These are phyloP conservation scores for Lentithecium fluviatile DNA, from an alignment of 495 filamentous ascomycete species.

Conservation along the genomic window DNA sequence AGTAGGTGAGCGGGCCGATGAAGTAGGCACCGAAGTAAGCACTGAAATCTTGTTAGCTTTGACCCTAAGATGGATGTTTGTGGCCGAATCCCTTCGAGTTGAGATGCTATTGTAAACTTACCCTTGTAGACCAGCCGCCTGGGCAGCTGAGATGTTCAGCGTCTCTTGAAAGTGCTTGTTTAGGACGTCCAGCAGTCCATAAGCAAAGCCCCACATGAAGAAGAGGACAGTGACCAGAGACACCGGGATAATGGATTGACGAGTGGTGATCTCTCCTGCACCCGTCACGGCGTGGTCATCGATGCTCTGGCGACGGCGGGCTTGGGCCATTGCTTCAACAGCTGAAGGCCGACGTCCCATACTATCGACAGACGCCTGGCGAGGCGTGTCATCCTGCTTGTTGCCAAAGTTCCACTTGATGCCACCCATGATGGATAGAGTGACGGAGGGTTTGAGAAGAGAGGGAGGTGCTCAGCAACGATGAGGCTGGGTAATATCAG, in stretches of 20 bases:
- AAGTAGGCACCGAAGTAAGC: conserved; percentile 61
- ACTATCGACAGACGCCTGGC: not conserved
- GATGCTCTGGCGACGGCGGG: conserved; percentile 10
- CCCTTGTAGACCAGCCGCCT: conserved; percentile 49
- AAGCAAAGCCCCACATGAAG: conserved; percentile 50
- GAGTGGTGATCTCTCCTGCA: conserved; percentile 18
- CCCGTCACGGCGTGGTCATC: conserved; percentile 16
- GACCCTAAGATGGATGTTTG: too few species aligned
- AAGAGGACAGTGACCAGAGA: conserved; percentile 14
- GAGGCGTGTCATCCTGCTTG: not conserved
- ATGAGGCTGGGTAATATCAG: not conserved
- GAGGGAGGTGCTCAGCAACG: not conserved
- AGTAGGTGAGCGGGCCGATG: conserved; percentile 62
- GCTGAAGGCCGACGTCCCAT: conserved; percentile 15
- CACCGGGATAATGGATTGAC: conserved; percentile 20
- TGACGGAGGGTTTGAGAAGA: not conserved
- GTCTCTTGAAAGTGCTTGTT: conserved; percentile 55
- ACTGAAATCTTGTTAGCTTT: not conserved
- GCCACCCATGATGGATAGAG: conserved; percentile 8
- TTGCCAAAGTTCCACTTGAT: conserved; percentile 2
- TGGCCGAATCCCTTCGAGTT: too few species aligned
- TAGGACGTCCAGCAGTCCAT: conserved; percentile 55
- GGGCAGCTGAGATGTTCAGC: conserved; percentile 47
- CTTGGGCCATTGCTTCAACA: conserved; percentile 11
- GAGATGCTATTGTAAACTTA: too few species aligned